These are phyloP conservation scores for Yarrowia alimentaria DNA, from an alignment of 805 yeast genomes.

Conservation along the genomic window DNA sequence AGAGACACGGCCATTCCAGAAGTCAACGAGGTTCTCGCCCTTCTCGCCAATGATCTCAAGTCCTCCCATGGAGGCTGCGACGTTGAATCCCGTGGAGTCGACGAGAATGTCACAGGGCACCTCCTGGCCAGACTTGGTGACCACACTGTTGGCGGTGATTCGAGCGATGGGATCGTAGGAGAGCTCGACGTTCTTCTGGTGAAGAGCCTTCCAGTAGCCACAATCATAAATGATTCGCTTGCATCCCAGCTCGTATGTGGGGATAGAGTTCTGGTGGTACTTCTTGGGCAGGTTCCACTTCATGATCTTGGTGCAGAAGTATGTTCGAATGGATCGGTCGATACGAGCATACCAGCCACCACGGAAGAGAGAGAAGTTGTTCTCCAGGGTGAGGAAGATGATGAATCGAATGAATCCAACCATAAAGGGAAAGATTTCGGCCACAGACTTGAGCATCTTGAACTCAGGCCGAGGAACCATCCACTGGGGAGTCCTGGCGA, in stretches of 20 bases:
- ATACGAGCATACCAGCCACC: slow-evolving; percentile 13
- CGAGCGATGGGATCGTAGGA: slow-evolving; percentile 29
- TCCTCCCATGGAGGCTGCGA: slow-evolving; percentile 24
- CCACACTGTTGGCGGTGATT: slow-evolving; percentile 28
- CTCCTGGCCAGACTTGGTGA: slow-evolving; percentile 29
- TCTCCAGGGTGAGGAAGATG: slow-evolving; percentile 28
- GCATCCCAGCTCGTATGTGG: slow-evolving; percentile 31
- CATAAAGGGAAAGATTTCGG: slow-evolving; percentile 7
- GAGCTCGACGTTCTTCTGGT: slow-evolving; percentile 28
- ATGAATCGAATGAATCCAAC: slow-evolving; percentile 26
- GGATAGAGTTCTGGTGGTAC: slow-evolving; percentile 24
- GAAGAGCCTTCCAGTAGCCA: slow-evolving; percentile 30
- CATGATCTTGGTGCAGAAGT: slow-evolving; percentile 1
- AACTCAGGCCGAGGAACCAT: slow-evolving; percentile 29
- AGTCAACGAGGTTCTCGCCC: slow-evolving; percentile 27
- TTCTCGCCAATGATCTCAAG: slow-evolving; percentile 26
- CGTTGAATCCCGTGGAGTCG: slow-evolving; percentile 32
- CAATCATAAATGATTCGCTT: slow-evolving; percentile 30
- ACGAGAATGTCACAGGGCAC: slow-evolving; percentile 31
- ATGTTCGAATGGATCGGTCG: slow-evolving; percentile 10
- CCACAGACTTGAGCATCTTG: slow-evolving; percentile 8
- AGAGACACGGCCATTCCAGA: slow-evolving; percentile 23
- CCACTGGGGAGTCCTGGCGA: slow-evolving; percentile 32
- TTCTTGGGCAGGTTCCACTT: slow-evolving; percentile 8
- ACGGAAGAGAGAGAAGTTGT: slow-evolving; percentile 27